phyloP scores from a whole-genome alignment of 371 early-diverging fungal species.

The Mortierella sp. region DNA sequence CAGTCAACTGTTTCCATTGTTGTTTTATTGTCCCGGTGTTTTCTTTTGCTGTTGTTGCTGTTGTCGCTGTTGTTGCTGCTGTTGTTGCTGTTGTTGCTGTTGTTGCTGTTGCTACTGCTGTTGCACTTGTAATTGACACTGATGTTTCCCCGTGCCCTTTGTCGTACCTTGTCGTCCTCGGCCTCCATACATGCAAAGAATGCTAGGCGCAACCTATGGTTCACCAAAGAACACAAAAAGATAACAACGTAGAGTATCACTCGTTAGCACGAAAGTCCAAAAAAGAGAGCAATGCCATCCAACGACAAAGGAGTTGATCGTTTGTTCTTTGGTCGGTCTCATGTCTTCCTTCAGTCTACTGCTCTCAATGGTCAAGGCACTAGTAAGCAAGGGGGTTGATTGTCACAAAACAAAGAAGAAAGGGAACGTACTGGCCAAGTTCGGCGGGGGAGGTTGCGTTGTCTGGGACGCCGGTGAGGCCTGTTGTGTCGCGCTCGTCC shows the following conservation, averaged over 20 bases:
- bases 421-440: constrained; percentile 36
- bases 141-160: background rate
- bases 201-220: constrained; percentile 36
- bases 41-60: background rate
- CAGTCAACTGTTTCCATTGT: background rate
- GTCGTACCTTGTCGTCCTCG: constrained; percentile 45
- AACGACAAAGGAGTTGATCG: background rate
- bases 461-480: constrained; percentile 40
- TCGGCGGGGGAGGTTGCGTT: constrained; percentile 44
- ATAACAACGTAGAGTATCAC: background rate
- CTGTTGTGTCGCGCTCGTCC: constrained; percentile 57
- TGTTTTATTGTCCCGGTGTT: background rate
- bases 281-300: constrained; percentile 8
- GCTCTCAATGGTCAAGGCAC: background rate
- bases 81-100: background rate
- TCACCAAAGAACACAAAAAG: background rate
- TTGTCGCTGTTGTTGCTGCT: background rate
- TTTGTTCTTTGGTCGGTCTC: constrained; percentile 4
- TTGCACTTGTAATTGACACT: background rate
- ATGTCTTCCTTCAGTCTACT: background rate
- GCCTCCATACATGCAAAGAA: constrained; percentile 58
- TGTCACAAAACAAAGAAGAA: background rate
- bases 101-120: background rate
- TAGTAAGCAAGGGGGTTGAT: background rate
- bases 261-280: constrained; percentile 12